Percentiles rank a stretch among this genome's conserved stretches.
Conservation (phyloP, 1,139 yeast genomes). For the Taiozyma sp. region DNA sequence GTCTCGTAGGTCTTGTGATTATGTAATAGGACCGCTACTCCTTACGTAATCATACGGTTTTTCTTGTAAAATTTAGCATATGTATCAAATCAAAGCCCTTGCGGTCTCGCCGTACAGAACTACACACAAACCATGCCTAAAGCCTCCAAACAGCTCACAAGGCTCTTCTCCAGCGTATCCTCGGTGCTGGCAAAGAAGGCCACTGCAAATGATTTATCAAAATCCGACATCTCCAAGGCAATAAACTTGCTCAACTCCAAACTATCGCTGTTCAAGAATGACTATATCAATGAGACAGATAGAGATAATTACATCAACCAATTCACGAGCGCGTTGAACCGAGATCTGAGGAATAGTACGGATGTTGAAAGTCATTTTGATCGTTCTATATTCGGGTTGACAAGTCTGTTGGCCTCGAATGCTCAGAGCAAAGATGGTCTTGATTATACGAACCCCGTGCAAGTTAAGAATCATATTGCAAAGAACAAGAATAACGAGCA, state of each 20-base stretch:
- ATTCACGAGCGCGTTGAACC: constrained; percentile 16
- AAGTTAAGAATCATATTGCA: neutral
- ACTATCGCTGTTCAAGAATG: constrained; percentile 1
- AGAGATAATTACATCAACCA: constrained; percentile 15
- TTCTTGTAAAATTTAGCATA: neutral
- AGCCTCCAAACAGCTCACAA: neutral
- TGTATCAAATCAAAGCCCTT: no score
- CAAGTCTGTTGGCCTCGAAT: constrained; percentile 1
- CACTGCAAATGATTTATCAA: neutral
- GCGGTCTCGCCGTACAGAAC: no score
- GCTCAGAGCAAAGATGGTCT: neutral
- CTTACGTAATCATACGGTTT: neutral
- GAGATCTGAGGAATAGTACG: constrained; percentile 7
- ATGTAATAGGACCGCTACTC: no score
- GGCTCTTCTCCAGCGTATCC: neutral
- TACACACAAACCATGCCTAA: neutral
- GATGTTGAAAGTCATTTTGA: constrained; percentile 9
- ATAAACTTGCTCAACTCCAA: constrained; percentile 4
- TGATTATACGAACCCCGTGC: neutral
- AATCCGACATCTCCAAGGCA: neutral
- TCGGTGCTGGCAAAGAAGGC: neutral
- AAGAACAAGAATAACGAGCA: neutral
- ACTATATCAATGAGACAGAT: constrained; percentile 11
- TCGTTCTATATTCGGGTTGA: constrained; percentile 19
- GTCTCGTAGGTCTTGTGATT: no score